Base-by-base conservation (phyloP, 169 alveolate species). In the Perkinsus marinus region DNA sequence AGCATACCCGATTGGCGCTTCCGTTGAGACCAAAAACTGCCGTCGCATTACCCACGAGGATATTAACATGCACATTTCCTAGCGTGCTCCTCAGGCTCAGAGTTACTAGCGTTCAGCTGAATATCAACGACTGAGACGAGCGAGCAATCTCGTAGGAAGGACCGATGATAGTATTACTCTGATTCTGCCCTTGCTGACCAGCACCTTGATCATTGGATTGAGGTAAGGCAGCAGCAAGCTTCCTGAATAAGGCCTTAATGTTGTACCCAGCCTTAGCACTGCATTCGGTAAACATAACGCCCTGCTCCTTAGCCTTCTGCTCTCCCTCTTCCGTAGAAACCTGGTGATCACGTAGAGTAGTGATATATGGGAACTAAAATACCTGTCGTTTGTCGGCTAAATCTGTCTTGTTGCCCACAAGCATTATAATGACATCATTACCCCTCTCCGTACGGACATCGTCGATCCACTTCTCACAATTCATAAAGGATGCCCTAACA, bases 371-470 rank as follows among this genome's bases (percentile, higher is more conserved):
- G 37, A 0, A 30, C 38, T 30, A 39, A 39, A 43, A 46, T 22
- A 92, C 95, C 90, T 96, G 95, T 93, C 99, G 94, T 91, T 97
- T 96, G 90, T 99, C 99, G 39, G 96, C 97, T 43, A 98, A 94
- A 94, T 99, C 99, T 16, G 98, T 98, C 95, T 98, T 98, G 96
- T 98, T 99, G 17, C 99, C 99, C 43, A 98, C 99, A 30, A 98
- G 94, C 37, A 98, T 97, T 43, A 99, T 97, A 57, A 98, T 96
- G 89, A 98, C 99, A 92, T 98, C 98, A 39, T 96, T 96, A 17
- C 99, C 99, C 47, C 99, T 94, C 92, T 98, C 98, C 92, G 96
- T 94, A 68, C 98, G 96, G n/a, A 98, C 99, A 93, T 98, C 99
- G 93, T 98, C 99, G 38, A 98, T 96, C 99, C 99, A 98, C 92